These are phyloP conservation scores for Phycomyces blakesleeanus DNA, from an alignment of 192 early-diverging fungal species.

Conservation along the genomic window DNA sequence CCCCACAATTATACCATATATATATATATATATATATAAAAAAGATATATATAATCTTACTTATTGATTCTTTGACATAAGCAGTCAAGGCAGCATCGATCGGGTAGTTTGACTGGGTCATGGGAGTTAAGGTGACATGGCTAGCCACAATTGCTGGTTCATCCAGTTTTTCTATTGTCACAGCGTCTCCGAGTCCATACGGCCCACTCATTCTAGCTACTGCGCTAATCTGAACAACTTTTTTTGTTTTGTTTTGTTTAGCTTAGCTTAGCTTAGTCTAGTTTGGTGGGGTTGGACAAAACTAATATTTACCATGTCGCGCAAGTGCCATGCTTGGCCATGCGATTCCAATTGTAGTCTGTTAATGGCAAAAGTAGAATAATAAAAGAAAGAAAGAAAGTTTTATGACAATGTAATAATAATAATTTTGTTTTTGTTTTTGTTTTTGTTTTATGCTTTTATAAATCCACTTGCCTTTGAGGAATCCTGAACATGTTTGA, in stretches of 20 bases:
- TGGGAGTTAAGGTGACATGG: constrained; percentile 40
- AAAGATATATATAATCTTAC: too few relatives aligned
- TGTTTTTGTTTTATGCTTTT: neutral
- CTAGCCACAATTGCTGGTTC: constrained; percentile 34
- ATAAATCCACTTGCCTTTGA: neutral
- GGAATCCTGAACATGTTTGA: constrained; percentile 3
- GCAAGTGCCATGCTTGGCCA: constrained; percentile 53
- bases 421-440: too few relatives aligned
- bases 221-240: constrained; percentile 48
- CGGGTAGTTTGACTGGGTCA: constrained; percentile 31
- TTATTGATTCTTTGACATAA: constrained; percentile 59
- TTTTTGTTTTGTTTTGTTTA: too few relatives aligned
- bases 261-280: too few relatives aligned
- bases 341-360: constrained; percentile 43
- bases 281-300: too few relatives aligned
- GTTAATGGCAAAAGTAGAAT: neutral
- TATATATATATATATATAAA: too few relatives aligned
- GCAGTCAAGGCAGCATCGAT: constrained; percentile 47
- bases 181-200: constrained; percentile 43
- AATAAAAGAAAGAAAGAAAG: too few relatives aligned
- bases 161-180: constrained; percentile 15
- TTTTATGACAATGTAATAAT: neutral
- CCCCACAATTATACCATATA: neutral
- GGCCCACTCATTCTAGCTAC: constrained; percentile 43
- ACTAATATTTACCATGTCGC: constrained; percentile 37